Percentiles rank a stretch among this genome's conserved stretches.
Conservation (phyloP, 352 stramenopile species). For the Globisporangium spinosum region DNA sequence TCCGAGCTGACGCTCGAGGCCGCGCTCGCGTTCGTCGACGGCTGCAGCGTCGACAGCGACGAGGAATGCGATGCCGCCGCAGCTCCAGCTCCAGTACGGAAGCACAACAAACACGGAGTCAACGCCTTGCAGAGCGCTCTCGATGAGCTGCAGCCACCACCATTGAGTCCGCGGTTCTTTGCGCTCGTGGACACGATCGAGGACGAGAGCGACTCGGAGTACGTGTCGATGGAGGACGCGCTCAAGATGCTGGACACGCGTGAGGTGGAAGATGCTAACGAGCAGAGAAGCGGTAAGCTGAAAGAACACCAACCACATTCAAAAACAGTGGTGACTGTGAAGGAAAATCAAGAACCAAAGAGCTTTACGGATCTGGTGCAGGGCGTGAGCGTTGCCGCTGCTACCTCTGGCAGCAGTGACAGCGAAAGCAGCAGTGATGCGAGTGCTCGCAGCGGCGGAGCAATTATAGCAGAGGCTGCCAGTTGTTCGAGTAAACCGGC, state of each 20-base stretch:
- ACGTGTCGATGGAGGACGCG: constrained; percentile 8
- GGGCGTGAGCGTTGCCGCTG: background rate
- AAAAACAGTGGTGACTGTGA: background rate
- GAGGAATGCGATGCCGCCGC: background rate
- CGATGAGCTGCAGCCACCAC: background rate
- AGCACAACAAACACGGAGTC: background rate
- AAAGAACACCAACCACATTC: background rate
- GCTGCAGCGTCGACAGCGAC: constrained; percentile 3
- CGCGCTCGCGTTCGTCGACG: constrained; percentile 14
- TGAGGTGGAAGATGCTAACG: background rate
- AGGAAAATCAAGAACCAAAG: background rate
- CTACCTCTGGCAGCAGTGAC: background rate
- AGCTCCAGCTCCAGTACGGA: background rate
- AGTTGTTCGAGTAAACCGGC: background rate
- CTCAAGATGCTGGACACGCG: constrained; percentile 10
- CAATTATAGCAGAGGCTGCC: background rate
- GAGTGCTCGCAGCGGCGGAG: background rate
- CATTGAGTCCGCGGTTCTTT: constrained; percentile 10
- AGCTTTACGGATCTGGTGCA: background rate
- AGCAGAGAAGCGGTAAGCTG: background rate
- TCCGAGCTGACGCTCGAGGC: constrained; percentile 13
- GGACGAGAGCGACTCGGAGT: constrained; percentile 5
- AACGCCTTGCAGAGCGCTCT: background rate
- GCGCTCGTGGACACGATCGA: background rate
- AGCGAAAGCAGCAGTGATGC: background rate